Evolutionary conservation across 2,329 filamentous ascomycete genomes (phyloP).

Genomic region (Claviceps lovelessii): DNA sequence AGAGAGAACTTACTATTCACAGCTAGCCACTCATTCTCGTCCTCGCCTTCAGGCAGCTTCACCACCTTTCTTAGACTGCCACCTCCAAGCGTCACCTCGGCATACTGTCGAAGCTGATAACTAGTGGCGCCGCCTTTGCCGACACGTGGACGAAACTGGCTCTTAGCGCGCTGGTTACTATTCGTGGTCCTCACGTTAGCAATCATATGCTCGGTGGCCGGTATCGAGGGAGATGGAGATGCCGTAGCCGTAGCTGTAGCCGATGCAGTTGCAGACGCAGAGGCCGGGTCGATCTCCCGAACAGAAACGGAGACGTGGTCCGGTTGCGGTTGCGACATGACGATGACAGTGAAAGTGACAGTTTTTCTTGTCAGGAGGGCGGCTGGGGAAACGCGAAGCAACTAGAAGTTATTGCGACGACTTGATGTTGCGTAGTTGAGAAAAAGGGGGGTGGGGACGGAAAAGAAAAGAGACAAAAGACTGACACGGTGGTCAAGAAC

Average conservation of each 20-base stretch:
- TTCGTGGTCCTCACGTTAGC: constrained; percentile 16
- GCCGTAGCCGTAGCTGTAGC: too few species aligned
- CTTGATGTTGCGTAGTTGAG: constrained; percentile 5
- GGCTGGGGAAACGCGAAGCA: constrained; percentile 18
- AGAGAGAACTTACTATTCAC: constrained; percentile 64
- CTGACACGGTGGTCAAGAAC: constrained; percentile 30
- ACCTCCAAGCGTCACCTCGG: constrained; percentile 88
- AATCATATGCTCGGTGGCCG: constrained; percentile 9
- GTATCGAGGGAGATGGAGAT: constrained; percentile 11
- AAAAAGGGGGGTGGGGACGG: background rate
- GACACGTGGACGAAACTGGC: constrained; percentile 80
- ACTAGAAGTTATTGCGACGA: constrained; percentile 9
- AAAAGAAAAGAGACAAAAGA: constrained; percentile 7
- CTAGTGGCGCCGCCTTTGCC: constrained; percentile 72
- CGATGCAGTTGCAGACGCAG: constrained; percentile 13
- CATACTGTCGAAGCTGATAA: constrained; percentile 95
- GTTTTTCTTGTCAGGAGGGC: too few species aligned
- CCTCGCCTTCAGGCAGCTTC: constrained; percentile 90
- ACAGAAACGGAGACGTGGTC: constrained; percentile 19
- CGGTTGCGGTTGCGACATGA: constrained; percentile 14
- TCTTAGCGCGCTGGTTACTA: constrained; percentile 67
- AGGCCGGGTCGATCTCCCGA: constrained; percentile 13
- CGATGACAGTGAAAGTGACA: constrained; percentile 11
- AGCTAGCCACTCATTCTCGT: constrained; percentile 94
- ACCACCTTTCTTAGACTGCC: constrained; percentile 93